Base-by-base conservation (phyloP, 371 early-diverging fungal species). In the Choanephora cucurbitarum region DNA sequence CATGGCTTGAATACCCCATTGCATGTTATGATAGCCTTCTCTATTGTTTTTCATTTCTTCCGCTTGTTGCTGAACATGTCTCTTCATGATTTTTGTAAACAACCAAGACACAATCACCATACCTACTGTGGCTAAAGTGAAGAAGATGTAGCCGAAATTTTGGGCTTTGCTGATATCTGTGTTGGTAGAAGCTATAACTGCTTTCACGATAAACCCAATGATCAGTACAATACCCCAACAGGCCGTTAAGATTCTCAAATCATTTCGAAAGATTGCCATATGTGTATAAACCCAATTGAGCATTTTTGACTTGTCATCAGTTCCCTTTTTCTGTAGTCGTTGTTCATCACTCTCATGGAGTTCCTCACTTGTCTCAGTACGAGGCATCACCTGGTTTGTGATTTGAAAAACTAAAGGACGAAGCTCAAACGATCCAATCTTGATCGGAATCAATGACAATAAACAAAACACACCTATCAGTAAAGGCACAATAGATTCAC, bases 321-420 rank as follows among this genome's bases (percentile, higher is more conserved):
- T 21, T 14, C 13, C 37, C 13, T 49, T 44, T 3, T 55, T 34
- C 17, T 62, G 32, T 34, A 52, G n/a, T 49, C 57, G 11, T 22
- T 62, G 43, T 33, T 57, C 24, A 21, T 71, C 72, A 4, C 62
- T 59, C 7, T 56, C 32, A n/a, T 48, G 46, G 2, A 69, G 49
- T 3, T 60, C 62, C 52, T 62, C 56, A 28, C 66, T 63, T 1
- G 44, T 33, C 23, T 53, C 71, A 13, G 55, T 37, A 1, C 77
- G 67, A 10, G 77, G 77, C 73, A 77, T 77, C 2, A 77, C 43
- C 55, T 77, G 77, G 23, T 65, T 71, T 0, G 68, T 61, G n/a
- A 77, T 40, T 47, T 77, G 69, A 45, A 61, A 77, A 15, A 73
- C 43, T 11, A 73, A 46, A 3, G 73, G 77, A 10, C 71, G 64